phyloP scores from a whole-genome alignment of 495 filamentous ascomycete species.

The Hyaloscypha hepaticicola region DNA sequence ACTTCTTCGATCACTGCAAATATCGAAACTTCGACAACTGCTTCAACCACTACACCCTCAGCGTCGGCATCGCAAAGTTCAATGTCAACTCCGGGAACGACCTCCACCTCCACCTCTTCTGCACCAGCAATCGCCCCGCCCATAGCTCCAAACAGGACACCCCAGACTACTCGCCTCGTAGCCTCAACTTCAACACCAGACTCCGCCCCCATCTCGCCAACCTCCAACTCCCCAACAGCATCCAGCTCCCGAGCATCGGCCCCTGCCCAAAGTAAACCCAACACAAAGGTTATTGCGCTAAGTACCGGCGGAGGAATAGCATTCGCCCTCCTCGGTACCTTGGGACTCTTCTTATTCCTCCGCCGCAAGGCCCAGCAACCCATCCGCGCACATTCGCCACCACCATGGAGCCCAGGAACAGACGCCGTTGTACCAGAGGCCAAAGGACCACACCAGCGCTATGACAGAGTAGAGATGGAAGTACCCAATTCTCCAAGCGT shows the following conservation, averaged over 20 bases:
- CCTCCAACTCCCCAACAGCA: no score
- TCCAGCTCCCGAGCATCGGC: not conserved
- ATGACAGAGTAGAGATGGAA: not conserved
- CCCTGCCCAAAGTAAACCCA: not conserved
- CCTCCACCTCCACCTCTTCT: no score
- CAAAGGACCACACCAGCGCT: not conserved
- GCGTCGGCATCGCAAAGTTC: no score
- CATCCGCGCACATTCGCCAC: not conserved
- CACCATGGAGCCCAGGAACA: not conserved
- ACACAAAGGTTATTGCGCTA: not conserved
- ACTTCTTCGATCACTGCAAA: no score
- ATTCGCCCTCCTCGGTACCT: not conserved
- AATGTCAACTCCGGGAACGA: no score
- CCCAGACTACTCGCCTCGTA: no score
- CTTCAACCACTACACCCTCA: no score
- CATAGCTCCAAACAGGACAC: no score
- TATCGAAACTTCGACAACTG: no score
- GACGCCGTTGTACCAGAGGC: not conserved
- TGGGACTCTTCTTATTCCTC: not conserved
- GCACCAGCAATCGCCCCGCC: no score
- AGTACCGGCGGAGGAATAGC: not conserved
- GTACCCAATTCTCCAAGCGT: not conserved
- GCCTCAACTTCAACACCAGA: no score
- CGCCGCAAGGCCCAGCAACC: not conserved
- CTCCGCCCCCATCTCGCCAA: no score